phyloP scores from a whole-genome alignment of 2,329 filamentous ascomycete species.

The Colletotrichum somersetense region DNA sequence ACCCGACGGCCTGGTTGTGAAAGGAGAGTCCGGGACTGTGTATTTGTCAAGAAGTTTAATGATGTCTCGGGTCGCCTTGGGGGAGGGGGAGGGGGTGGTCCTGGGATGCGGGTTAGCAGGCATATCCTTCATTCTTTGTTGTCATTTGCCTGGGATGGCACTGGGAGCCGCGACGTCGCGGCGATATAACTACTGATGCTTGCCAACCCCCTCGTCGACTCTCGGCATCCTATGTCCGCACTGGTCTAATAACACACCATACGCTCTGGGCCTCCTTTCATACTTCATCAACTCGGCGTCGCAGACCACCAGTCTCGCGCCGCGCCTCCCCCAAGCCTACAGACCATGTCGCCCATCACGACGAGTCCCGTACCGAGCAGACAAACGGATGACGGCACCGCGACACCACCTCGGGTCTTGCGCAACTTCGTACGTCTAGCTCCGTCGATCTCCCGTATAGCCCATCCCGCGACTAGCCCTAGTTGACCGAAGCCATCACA shows the following conservation, averaged over 20 bases:
- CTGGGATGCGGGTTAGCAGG: constrained; percentile 33
- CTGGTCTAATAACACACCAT: constrained; percentile 15
- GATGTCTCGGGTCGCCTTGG: constrained; percentile 37
- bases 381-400: constrained; percentile 4
- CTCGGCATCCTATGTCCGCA: constrained; percentile 29
- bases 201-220: constrained; percentile 14
- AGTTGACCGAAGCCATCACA: constrained; percentile 44
- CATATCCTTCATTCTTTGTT: constrained; percentile 41
- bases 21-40: constrained; percentile 31
- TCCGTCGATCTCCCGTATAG: constrained; percentile 33
- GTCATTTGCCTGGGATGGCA: constrained; percentile 35
- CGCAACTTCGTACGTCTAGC: constrained; percentile 40
- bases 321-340: background rate
- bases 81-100: background rate
- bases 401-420: constrained; percentile 24
- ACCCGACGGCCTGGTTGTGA: constrained; percentile 5
- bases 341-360: constrained; percentile 27
- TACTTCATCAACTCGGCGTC: background rate
- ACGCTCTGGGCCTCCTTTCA: background rate
- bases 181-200: constrained; percentile 38
- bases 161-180: constrained; percentile 30
- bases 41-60: constrained; percentile 42
- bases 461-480: constrained; percentile 1
- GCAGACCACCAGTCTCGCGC: constrained; percentile 7
- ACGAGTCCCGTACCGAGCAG: constrained; percentile 10